Evolutionary conservation across 495 filamentous ascomycete genomes (phyloP).

Genomic region (Xylaria longipes): DNA sequence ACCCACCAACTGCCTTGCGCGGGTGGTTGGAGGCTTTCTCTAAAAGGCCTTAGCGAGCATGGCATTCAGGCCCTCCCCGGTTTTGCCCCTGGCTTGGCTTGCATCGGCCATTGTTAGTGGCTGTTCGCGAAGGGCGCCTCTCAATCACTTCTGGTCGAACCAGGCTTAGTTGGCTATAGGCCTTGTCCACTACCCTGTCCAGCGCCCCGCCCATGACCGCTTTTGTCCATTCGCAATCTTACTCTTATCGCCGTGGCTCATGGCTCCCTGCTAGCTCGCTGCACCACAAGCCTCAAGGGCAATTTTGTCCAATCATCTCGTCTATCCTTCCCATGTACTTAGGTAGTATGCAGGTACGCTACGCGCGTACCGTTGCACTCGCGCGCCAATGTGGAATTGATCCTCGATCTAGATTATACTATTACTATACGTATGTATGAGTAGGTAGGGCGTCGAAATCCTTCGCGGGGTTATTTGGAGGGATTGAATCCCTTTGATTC

Average conservation of each 20-base stretch:
- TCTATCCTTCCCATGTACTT: background rate
- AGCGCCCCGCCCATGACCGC: background rate
- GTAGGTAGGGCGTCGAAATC: too few species aligned
- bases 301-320: background rate
- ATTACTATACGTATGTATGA: background rate
- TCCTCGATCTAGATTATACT: constrained; percentile 17
- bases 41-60: constrained; percentile 7
- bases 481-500: background rate
- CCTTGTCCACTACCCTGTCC: background rate
- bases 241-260: constrained; percentile 25
- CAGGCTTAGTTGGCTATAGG: background rate
- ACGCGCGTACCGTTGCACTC: constrained; percentile 2
- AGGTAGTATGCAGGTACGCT: constrained; percentile 17
- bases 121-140: background rate
- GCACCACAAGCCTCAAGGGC: background rate
- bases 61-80: background rate
- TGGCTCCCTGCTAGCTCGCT: background rate
- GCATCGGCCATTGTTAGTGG: constrained; percentile 16
- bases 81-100: constrained; percentile 13
- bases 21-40: background rate
- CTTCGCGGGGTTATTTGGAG: background rate
- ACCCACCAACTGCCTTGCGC: background rate
- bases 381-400: background rate
- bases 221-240: constrained; percentile 24
- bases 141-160: background rate